Conservation (phyloP, 1,284 basidiomycete species). For the Pyrrhoderma lamaoense region DNA sequence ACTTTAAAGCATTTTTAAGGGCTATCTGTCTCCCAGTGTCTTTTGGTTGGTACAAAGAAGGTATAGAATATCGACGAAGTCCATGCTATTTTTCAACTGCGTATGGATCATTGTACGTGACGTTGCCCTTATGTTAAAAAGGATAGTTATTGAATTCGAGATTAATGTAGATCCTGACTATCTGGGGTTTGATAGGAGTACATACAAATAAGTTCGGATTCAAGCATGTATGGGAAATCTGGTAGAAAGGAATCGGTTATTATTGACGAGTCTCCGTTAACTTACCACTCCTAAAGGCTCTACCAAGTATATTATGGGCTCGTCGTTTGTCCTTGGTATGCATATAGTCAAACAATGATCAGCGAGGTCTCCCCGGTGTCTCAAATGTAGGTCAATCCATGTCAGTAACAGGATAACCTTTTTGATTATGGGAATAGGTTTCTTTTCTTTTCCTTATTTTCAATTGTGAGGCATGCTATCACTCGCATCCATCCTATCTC, state of each 20-base stretch:
- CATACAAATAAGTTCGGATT: conserved; percentile 72
- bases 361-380: conserved; percentile 72
- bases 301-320: conserved; percentile 72
- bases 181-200: conserved; percentile 74
- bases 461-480: conserved; percentile 40
- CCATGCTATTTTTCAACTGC: conserved; percentile 65
- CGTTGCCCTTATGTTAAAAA: background rate
- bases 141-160: background rate
- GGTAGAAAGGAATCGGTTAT: conserved; percentile 32
- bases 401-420: conserved; percentile 3
- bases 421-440: conserved; percentile 39
- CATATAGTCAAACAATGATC: conserved; percentile 80
- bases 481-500: background rate
- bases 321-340: conserved; percentile 81
- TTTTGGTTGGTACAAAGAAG: conserved; percentile 77
- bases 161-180: conserved; percentile 45
- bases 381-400: conserved; percentile 45
- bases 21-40: conserved; percentile 32
- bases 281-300: conserved; percentile 38
- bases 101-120: conserved; percentile 59
- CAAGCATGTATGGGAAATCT: conserved; percentile 78
- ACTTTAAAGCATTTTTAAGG: background rate
- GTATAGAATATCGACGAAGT: conserved; percentile 65
- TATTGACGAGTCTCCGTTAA: too few relatives aligned
- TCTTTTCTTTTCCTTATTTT: conserved; percentile 73